Evolutionary conservation across 2,329 filamentous ascomycete genomes (phyloP), one percentile per base, ranked within the genome.

Genomic region (Curvularia lunata): DNA sequence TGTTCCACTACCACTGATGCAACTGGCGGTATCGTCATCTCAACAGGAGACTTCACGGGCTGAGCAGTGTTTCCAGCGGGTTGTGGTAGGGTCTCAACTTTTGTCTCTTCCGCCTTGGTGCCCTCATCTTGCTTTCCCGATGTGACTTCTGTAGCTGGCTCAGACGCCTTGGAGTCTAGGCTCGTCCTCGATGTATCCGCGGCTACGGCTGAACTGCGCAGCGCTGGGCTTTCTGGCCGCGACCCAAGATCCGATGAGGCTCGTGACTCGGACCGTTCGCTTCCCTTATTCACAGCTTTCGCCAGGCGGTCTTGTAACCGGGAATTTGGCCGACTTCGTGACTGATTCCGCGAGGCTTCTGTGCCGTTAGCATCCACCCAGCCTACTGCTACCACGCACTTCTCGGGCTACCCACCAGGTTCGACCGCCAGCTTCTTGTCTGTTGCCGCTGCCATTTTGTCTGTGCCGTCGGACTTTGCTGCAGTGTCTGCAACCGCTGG

Each of bases 301-400:
- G 94, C 94, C 59, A 99, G 83, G 61, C 92, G 86, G 74, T 97
- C 93, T 73, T 97, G 93, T 42, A 99, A 82, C 51, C 92, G 87
- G 68, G 96, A 92, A 77, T 92, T 95, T 59, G 85, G 81, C 64
- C 86, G 85, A 61, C 83, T 86, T 41, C 84, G 86, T 5, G 89
- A 89, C 21, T 88, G 84, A 63, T 82, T 86, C 71, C 89, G 85
- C 49, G 89, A 87, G 53, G 84, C 77, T 59, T 74, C 82, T 83
- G 48, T 18, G 40, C 19, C 38, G 58, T 75, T 59, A 75, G 71
- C 67, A 18, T 55, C 47, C 43, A 45, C 9, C n/a, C 23, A 23
- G 42, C 48, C 30, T 54, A 19, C 48, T 19, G 30, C 28, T 25
- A n/a, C 45, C 19, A 46, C 6, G 25, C 21, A 27, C 1, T 28